Conservation (phyloP, 306 rosid species). For the Mimosa bimucronata region DNA sequence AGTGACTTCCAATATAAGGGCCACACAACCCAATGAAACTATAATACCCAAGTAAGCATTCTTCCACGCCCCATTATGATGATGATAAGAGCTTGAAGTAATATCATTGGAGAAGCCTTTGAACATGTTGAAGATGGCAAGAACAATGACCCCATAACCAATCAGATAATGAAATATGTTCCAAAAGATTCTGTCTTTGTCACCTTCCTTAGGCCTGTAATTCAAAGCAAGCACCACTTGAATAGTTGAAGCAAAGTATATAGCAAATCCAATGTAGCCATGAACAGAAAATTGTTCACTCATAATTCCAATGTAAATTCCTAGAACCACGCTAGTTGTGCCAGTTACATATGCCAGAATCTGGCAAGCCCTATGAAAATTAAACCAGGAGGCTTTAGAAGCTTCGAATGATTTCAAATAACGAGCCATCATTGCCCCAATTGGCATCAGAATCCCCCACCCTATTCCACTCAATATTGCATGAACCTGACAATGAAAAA, state of each 20-base stretch:
- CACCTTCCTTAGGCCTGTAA: slow-evolving; percentile 27
- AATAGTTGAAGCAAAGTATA: neutral
- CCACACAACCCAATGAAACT: neutral
- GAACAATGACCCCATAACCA: slow-evolving; percentile 29
- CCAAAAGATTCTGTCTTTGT: slow-evolving; percentile 28
- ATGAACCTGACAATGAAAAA: slow-evolving; percentile 30
- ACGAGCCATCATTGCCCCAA: slow-evolving; percentile 41
- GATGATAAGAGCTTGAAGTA: neutral
- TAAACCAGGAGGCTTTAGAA: slow-evolving; percentile 26
- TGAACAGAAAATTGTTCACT: slow-evolving; percentile 17
- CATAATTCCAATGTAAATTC: slow-evolving; percentile 1
- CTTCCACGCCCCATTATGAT: neutral
- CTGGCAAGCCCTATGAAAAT: slow-evolving; percentile 31
- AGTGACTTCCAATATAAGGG: neutral
- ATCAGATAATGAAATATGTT: slow-evolving; percentile 24
- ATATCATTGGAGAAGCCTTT: slow-evolving; percentile 31
- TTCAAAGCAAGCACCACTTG: slow-evolving; percentile 24
- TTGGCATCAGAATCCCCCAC: slow-evolving; percentile 52
- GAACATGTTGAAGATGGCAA: slow-evolving; percentile 25
- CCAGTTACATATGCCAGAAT: slow-evolving; percentile 18
- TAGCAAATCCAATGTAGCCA: slow-evolving; percentile 38
- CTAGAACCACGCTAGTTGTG: slow-evolving; percentile 28
- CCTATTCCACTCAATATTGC: slow-evolving; percentile 40
- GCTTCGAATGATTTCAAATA: slow-evolving; percentile 31
- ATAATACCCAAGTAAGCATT: neutral